phyloP scores from a whole-genome alignment of 1,139 yeast species.

The Groenewaldozyma sp. region DNA sequence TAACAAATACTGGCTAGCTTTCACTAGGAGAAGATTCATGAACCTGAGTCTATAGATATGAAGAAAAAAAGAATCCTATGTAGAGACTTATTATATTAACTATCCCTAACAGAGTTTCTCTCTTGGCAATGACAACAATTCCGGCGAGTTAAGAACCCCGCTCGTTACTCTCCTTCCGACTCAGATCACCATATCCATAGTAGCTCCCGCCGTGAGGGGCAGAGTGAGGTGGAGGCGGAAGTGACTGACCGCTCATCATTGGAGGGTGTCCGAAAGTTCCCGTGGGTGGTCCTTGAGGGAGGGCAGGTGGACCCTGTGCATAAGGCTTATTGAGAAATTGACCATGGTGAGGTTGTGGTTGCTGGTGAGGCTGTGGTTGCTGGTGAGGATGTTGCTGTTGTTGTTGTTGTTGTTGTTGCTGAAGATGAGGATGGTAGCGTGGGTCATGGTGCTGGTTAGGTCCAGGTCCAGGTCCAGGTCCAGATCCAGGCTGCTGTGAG shows the following conservation, averaged over 20 bases:
- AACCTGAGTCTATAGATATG: slow-evolving; percentile 57
- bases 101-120: no score
- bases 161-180: slow-evolving; percentile 11
- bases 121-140: not conserved
- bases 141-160: slow-evolving; percentile 4
- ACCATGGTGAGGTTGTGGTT: not conserved
- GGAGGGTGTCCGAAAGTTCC: no score
- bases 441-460: slow-evolving; percentile 7
- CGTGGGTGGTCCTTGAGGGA: no score
- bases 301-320: not conserved
- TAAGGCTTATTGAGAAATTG: not conserved
- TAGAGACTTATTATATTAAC: no score
- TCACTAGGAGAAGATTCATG: slow-evolving; percentile 92
- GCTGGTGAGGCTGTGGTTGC: slow-evolving; percentile 1
- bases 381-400: slow-evolving; percentile 2
- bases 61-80: no score
- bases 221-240: slow-evolving; percentile 4
- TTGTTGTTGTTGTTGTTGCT: slow-evolving; percentile 7
- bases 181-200: slow-evolving; percentile 1
- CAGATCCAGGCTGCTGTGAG: not conserved
- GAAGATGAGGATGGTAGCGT: slow-evolving; percentile 3
- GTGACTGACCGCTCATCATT: slow-evolving; percentile 1
- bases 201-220: not conserved
- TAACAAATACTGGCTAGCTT: slow-evolving; percentile 82
- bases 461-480: not conserved